Evolutionary conservation across 2,329 filamentous ascomycete species (phyloP).

Genomic region (Chaetothyriales sp.): DNA sequence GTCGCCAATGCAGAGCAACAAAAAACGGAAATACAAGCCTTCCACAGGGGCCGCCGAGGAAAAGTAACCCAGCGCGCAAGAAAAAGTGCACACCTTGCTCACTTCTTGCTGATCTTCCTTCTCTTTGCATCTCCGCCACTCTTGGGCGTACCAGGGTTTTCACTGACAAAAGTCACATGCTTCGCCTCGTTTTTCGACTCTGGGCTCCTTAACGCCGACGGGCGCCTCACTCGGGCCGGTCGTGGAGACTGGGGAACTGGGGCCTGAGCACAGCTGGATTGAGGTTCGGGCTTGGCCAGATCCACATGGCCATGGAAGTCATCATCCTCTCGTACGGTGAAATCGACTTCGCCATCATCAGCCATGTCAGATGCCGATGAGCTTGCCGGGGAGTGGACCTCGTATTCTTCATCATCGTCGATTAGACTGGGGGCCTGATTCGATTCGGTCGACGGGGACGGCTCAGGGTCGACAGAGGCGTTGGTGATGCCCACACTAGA

Average conservation of each 20-base stretch:
- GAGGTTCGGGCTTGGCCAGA: conserved; percentile 23
- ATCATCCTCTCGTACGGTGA: conserved; percentile 35
- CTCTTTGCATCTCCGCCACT: conserved; percentile 1
- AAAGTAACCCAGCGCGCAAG: neutral
- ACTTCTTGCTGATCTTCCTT: conserved; percentile 8
- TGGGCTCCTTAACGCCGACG: neutral
- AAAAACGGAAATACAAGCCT: neutral
- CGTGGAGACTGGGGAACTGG: neutral
- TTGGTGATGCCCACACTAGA: neutral
- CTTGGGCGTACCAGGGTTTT: neutral
- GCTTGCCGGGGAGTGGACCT: conserved; percentile 49
- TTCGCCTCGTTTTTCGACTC: neutral
- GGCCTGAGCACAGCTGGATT: conserved; percentile 18
- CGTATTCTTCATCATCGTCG: conserved; percentile 68
- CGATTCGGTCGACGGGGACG: conserved; percentile 39
- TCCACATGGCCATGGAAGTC: conserved; percentile 22
- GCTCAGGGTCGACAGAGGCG: conserved; percentile 10
- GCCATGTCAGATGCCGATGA: conserved; percentile 36
- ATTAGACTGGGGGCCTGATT: conserved; percentile 69
- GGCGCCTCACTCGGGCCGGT: neutral
- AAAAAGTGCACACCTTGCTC: neutral
- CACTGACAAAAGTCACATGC: neutral
- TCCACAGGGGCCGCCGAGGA: neutral
- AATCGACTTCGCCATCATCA: conserved; percentile 41
- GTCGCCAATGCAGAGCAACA: neutral